Evolutionary conservation across 495 filamentous ascomycete species (phyloP).

Genomic region (Aspergillus ostianus): DNA sequence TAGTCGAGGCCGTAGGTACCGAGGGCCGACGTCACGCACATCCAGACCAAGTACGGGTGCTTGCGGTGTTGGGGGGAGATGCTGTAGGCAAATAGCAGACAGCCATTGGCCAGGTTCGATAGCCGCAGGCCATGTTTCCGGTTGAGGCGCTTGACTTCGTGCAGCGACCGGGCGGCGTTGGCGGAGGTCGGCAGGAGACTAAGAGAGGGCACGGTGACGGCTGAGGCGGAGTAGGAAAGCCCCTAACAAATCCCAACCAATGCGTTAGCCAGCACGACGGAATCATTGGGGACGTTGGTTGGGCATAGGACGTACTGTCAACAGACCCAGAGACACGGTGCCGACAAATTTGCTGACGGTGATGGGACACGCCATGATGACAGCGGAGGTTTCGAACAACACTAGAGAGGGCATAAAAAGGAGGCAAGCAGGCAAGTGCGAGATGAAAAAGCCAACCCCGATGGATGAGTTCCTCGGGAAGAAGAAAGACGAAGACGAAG

Average conservation of each 20-base stretch:
- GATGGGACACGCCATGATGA: slow-evolving; percentile 66
- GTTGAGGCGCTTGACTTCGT: slow-evolving; percentile 57
- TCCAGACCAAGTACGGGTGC: slow-evolving; percentile 87
- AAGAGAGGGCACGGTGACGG: slow-evolving; percentile 72
- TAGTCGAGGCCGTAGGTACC: slow-evolving; percentile 57
- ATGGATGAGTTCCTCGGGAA: too few species aligned
- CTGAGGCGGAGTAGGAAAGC: slow-evolving; percentile 74
- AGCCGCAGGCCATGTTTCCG: slow-evolving; percentile 60
- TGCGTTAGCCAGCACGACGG: slow-evolving; percentile 2
- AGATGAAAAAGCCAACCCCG: too few species aligned
- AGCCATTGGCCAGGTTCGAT: slow-evolving; percentile 55
- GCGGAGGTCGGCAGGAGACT: slow-evolving; percentile 71
- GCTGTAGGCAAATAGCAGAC: slow-evolving; percentile 69
- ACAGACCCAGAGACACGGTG: slow-evolving; percentile 77
- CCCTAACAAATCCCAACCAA: slow-evolving; percentile 52
- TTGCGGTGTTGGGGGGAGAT: slow-evolving; percentile 66
- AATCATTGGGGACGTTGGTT: slow-evolving; percentile 1
- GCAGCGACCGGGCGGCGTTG: slow-evolving; percentile 62
- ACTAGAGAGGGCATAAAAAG: not conserved
- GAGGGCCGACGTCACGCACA: slow-evolving; percentile 54
- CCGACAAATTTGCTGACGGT: slow-evolving; percentile 85
- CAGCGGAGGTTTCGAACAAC: not conserved
- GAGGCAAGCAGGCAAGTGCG: too few species aligned
- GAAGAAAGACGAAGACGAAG: too few species aligned
- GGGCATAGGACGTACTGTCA: slow-evolving; percentile 62